Evolutionary conservation across 2,329 filamentous ascomycete species (phyloP).

Genomic region (Pseudogymnoascus sp.): DNA sequence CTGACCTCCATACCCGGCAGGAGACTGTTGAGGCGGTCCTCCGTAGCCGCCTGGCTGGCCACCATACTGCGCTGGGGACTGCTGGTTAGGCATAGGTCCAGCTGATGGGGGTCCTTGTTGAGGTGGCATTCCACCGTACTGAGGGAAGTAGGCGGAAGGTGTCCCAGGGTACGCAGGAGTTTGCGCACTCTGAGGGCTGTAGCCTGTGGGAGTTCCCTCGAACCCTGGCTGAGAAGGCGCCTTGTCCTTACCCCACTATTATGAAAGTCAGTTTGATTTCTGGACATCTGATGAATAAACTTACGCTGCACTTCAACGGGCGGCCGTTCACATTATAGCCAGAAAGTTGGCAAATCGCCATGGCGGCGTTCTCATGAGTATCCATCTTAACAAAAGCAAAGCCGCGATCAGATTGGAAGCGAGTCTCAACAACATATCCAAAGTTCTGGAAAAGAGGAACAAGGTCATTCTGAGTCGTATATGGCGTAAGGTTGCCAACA

Average conservation of each 20-base stretch:
- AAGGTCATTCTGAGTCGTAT: conserved; percentile 92
- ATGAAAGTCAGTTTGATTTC: conserved; percentile 28
- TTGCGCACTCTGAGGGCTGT: conserved; percentile 67
- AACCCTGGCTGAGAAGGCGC: conserved; percentile 78
- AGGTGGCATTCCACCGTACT: conserved; percentile 67
- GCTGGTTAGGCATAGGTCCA: conserved; percentile 31
- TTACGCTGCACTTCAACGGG: conserved; percentile 95
- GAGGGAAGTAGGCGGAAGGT: conserved; percentile 78
- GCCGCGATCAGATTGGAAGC: conserved; percentile 94
- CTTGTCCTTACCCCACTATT: conserved; percentile 97
- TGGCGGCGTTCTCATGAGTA: conserved; percentile 92
- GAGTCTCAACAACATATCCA: conserved; percentile 92
- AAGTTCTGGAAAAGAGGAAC: conserved; percentile 99
- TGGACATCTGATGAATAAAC: conserved; percentile 35
- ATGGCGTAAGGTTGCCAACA: conserved; percentile 93
- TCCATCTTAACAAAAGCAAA: conserved; percentile 99
- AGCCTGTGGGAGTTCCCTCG: conserved; percentile 61
- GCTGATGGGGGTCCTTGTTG: conserved; percentile 30
- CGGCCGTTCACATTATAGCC: conserved; percentile 97
- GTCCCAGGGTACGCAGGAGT: conserved; percentile 67
- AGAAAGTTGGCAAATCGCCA: conserved; percentile 96
- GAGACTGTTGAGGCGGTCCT: conserved; percentile 53
- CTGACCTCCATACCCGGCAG: conserved; percentile 55
- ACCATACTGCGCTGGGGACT: conserved; percentile 41
- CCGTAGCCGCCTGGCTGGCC: conserved; percentile 63